These are phyloP conservation scores for Galerina marginata DNA, from an alignment of 768 basidiomycete species.

Conservation along the genomic window DNA sequence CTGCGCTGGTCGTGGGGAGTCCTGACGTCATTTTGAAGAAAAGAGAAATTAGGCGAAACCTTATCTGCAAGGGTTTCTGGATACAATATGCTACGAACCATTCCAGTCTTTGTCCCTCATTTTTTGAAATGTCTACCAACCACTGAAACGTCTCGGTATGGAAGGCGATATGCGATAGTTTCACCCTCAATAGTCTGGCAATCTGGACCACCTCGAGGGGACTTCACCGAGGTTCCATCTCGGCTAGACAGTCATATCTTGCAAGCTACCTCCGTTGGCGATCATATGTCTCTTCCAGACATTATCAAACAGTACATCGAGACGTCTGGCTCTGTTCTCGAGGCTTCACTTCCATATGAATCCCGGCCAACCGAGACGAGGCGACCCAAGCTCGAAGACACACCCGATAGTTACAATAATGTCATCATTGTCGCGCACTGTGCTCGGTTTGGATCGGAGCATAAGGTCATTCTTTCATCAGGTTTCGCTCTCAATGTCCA, in stretches of 20 bases:
- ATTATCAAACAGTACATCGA: conserved; percentile 51
- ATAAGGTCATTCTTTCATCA: conserved; percentile 58
- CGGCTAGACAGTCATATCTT: conserved; percentile 33
- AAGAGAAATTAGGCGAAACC: not conserved
- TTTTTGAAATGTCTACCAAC: not conserved
- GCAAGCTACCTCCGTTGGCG: conserved; percentile 22
- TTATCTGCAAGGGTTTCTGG: not conserved
- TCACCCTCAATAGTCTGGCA: conserved; percentile 29
- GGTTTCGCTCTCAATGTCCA: conserved; percentile 56
- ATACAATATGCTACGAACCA: conserved; percentile 1
- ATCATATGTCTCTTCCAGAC: conserved; percentile 27
- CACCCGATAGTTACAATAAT: conserved; percentile 31
- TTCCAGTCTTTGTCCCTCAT: not conserved
- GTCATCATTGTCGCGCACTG: conserved; percentile 62
- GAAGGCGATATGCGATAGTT: conserved; percentile 27
- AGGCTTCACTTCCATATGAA: conserved; percentile 52
- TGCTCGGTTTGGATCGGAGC: conserved; percentile 36
- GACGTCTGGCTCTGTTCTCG: conserved; percentile 47
- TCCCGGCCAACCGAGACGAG: conserved; percentile 44
- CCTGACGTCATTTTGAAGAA: conserved; percentile 10
- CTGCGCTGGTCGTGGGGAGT: not conserved
- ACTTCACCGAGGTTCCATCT: conserved; percentile 15
- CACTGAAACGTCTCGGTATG: not conserved
- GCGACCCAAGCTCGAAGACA: conserved; percentile 21
- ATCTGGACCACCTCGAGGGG: conserved; percentile 12